Evolutionary conservation across 2,329 filamentous ascomycete species (phyloP).

Genomic region (Dothiorella sarmentorum): DNA sequence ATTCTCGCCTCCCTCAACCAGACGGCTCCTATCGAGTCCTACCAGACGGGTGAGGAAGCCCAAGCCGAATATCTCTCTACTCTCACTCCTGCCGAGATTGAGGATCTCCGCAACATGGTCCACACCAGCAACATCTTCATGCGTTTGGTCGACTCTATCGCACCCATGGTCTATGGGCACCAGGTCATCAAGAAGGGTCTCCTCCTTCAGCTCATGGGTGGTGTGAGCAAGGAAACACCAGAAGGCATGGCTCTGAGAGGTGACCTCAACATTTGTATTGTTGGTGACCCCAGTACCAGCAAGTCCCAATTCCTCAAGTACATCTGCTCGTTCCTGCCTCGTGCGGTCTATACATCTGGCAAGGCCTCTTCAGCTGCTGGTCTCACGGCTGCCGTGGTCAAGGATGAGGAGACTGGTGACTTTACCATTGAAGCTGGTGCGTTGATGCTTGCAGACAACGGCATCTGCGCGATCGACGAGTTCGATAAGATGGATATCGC

Average conservation of each 20-base stretch:
- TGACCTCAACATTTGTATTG: slow-evolving; percentile 98
- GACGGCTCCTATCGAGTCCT: slow-evolving; percentile 60
- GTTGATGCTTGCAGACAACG: slow-evolving; percentile 94
- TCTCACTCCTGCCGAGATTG: slow-evolving; percentile 81
- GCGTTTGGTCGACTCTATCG: slow-evolving; percentile 86
- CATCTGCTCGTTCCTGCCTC: slow-evolving; percentile 92
- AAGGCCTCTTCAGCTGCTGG: slow-evolving; percentile 96
- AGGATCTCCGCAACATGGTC: slow-evolving; percentile 88
- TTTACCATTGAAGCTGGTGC: slow-evolving; percentile 98
- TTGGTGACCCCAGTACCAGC: slow-evolving; percentile 93
- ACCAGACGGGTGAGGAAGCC: slow-evolving; percentile 68
- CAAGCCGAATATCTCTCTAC: slow-evolving; percentile 85
- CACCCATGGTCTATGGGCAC: slow-evolving; percentile 95
- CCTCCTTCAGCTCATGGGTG: slow-evolving; percentile 90
- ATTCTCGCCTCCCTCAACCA: slow-evolving; percentile 82
- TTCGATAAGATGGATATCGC: slow-evolving; percentile 99
- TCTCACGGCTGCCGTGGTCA: slow-evolving; percentile 94
- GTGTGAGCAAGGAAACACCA: slow-evolving; percentile 84
- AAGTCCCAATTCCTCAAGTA: slow-evolving; percentile 99
- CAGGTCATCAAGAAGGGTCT: slow-evolving; percentile 97
- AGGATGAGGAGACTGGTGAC: slow-evolving; percentile 97
- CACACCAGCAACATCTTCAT: slow-evolving; percentile 95
- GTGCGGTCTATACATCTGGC: slow-evolving; percentile 94
- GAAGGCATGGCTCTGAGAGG: slow-evolving; percentile 95
- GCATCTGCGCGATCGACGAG: slow-evolving; percentile 97